phyloP scores from a whole-genome alignment of 495 filamentous ascomycete species.

The Friedmanniomyces endolithicus region DNA sequence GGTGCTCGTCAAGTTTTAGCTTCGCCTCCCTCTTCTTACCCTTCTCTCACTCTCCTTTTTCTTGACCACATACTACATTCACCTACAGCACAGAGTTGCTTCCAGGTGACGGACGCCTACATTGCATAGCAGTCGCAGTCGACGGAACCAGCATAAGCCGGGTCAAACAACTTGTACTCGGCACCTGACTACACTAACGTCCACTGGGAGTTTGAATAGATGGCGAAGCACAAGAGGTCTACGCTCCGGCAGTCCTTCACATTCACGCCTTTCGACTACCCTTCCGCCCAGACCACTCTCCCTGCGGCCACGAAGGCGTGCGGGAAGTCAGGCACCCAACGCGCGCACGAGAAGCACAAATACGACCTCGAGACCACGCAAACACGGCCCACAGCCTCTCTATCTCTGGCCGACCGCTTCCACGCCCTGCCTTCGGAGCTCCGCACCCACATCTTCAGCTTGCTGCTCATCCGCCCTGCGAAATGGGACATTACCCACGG shows the following conservation, averaged over 20 bases:
- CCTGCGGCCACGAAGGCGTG: too few species aligned
- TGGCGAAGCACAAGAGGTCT: background rate
- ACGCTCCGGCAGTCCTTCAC: background rate
- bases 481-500: slow-evolving; percentile 4
- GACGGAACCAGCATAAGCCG: too few species aligned
- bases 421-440: slow-evolving; percentile 9
- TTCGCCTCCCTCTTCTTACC: too few species aligned
- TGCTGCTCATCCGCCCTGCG: slow-evolving; percentile 3
- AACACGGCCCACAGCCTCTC: background rate
- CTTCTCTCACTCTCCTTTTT: too few species aligned
- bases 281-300: too few species aligned
- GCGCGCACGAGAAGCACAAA: background rate
- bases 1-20: too few species aligned
- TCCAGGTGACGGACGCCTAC: too few species aligned
- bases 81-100: too few species aligned
- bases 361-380: background rate
- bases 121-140: too few species aligned
- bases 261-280: background rate
- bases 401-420: slow-evolving; percentile 10
- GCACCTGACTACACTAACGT: background rate
- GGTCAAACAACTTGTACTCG: too few species aligned
- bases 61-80: too few species aligned
- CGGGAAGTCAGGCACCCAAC: background rate
- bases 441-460: slow-evolving; percentile 7
- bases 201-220: background rate